These are phyloP conservation scores for Closterium sp. DNA, from an alignment of 139 green algal genomes.

Conservation along the genomic window DNA sequence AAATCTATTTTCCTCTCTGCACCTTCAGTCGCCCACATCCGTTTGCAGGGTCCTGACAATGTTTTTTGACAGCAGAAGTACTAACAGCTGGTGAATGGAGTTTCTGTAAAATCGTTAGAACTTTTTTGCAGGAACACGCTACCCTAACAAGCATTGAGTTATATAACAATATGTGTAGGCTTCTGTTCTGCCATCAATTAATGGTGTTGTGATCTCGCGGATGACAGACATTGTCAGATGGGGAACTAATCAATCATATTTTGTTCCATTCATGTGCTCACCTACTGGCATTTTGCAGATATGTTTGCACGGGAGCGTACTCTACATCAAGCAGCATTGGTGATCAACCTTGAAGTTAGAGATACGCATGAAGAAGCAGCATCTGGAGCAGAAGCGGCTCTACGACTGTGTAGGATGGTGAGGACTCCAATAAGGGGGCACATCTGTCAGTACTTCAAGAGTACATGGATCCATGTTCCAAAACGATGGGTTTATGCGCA, in stretches of 20 bases:
- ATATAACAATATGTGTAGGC: too few species aligned
- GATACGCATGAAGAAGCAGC: slow-evolving; percentile 1
- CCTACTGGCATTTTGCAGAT: not conserved
- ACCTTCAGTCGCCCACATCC: not conserved
- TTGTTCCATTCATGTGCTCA: not conserved
- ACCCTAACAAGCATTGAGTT: too few species aligned
- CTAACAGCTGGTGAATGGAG: not conserved
- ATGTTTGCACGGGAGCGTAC: not conserved
- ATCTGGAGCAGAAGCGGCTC: not conserved
- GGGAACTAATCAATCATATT: not conserved
- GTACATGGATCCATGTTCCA: not conserved
- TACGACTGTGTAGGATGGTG: not conserved
- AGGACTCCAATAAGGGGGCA: not conserved
- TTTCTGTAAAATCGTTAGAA: not conserved
- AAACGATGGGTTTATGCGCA: not conserved
- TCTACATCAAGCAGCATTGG: not conserved
- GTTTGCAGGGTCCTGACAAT: not conserved
- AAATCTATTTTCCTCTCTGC: not conserved
- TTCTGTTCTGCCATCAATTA: not conserved
- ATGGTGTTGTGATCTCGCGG: too few species aligned
- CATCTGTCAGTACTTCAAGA: not conserved
- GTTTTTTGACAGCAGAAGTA: not conserved
- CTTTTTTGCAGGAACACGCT: too few species aligned
- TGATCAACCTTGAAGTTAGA: slow-evolving; percentile 1
- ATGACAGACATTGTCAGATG: too few species aligned